Evolutionary conservation across 2,329 filamentous ascomycete genomes (phyloP), one percentile per base, ranked within the genome.

Genomic region (Fusarium neocosmosporiellum): DNA sequence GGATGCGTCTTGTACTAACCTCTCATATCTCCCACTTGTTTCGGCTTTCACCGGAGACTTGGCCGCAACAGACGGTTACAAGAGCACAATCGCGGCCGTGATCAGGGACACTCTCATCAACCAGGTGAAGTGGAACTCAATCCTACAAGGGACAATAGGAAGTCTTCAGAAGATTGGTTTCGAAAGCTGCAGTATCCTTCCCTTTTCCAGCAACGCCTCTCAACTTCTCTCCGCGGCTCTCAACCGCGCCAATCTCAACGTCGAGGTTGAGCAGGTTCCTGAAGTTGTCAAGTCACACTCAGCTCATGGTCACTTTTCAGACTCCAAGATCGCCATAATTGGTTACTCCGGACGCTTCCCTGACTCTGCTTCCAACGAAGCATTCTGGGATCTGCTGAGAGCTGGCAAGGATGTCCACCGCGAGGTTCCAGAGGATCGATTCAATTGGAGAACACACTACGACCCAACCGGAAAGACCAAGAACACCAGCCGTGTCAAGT

Each of bases 281-380:
- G 29, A 39, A 5, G 27, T 33, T 2, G 13, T 53, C 2, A 22
- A 55, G 9, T 61, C 64, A 7, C 16, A n/a, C 1, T 9, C 50
- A 10, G 4, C 55, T 16, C 67, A 63, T 29, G 67, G 72, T 1
- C 65, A 59, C 41, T 74, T 71, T 57, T 24, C 71, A 3, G 61
- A 78, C 11, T 78, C 78, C 2, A 95, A 95, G 81, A 89, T 97
- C 70, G 94, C 94, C 65, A 95, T 97, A 70, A 92, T 97, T 36
- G 94, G 94, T 60, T 84, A 82, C 72, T 82, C 82, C 1, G 85
- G 85, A 33, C 79, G 85, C 0, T 83, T 86, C 24, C 84, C 85
- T 1, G 85, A 84, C 7, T 81, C 80, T 5, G 81, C 81, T 0
- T 87, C 86, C 13, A 81, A 82, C 6, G 81, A 82, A n/a, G 81